A percentile compares a stretch with the other conserved stretches of the same genome.
These are phyloP conservation scores for Rubia balearica DNA, from an alignment of 305 asterid species.

Conservation along the genomic window DNA sequence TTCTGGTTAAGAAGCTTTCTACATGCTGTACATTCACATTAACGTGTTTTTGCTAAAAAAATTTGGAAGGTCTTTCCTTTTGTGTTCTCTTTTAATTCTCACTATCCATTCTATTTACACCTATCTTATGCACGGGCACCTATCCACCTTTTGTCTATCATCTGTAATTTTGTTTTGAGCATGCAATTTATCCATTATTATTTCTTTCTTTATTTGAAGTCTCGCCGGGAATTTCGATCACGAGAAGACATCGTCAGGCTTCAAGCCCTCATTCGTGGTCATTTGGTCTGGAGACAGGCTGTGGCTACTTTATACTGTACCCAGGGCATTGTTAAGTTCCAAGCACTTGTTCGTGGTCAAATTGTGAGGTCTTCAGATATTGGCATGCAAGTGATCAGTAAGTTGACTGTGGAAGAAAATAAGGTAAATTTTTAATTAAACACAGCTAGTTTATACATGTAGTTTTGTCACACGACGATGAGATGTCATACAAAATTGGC, in stretches of 20 bases:
- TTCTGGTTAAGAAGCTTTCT: background rate
- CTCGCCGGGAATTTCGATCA: slow-evolving; percentile 39
- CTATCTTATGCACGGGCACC: no score
- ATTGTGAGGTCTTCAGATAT: slow-evolving; percentile 34
- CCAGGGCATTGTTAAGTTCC: slow-evolving; percentile 54
- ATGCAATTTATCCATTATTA: background rate
- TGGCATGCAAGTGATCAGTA: slow-evolving; percentile 27
- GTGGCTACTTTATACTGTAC: slow-evolving; percentile 46
- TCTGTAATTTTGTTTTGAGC: background rate
- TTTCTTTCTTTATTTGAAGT: slow-evolving; percentile 29
- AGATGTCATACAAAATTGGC: background rate
- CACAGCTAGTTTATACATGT: background rate
- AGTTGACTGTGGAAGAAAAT: slow-evolving; percentile 18
- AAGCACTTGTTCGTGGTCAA: slow-evolving; percentile 54
- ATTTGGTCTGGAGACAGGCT: slow-evolving; percentile 66
- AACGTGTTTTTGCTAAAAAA: background rate
- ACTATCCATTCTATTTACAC: background rate
- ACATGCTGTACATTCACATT: background rate
- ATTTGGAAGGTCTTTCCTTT: background rate
- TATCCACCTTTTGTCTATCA: background rate
- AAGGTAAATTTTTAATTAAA: slow-evolving; percentile 25
- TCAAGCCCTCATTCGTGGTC: slow-evolving; percentile 58
- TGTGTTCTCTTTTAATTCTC: background rate
- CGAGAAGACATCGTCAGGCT: slow-evolving; percentile 41
- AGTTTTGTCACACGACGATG: background rate